Base-by-base conservation (phyloP, 2,329 filamentous ascomycete genomes). In the Cytospora piceicola region DNA sequence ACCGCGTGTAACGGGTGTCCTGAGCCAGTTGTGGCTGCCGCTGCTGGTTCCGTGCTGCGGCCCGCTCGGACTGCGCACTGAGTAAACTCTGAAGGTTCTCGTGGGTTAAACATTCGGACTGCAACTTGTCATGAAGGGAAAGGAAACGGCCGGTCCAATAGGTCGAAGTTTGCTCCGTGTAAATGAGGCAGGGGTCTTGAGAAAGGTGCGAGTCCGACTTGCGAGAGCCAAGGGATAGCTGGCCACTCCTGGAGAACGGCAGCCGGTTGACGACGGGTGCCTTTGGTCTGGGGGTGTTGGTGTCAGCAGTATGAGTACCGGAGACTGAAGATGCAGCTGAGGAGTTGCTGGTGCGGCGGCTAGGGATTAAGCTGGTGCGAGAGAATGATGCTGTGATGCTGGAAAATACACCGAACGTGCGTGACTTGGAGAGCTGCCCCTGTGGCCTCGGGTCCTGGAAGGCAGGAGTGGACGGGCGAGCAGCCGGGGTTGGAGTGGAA, bases 141-240 rank as follows among this genome's bases (percentile, higher is more conserved):
- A 81, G 76, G 72, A 89, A 88, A 49, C 88, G 84, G 22, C 88
- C 88, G 14, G 81, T 78, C 88, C 88, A 90, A 73, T 88, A 90
- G 3, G 78, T 74, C 2, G 81, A 79, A 7, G 80, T 75, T 70
- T 84, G 81, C 2, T 82, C 79, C 0, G 72, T 75, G 59, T 73
- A 72, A 17, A 87, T 74, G 2, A 75, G 72, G 1, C 70, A 70
- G 2, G 71, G 73, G 12, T 76, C 30, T 27, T 15, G 52, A n/a
- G 56, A 51, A 5, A 63, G 29, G 53, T 56, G 22, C 68, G 34
- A 69, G 62, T 51, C 63, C 12, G 71, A 73, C 51, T 42, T 64
- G 17, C 54, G 61, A 12, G 58, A 63, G 17, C 60, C 58, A 5
- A 66, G 49, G 42, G 66, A 61, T 15, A 62, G 34, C 11, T 53